Evolutionary conservation across 2,329 filamentous ascomycete genomes (phyloP), one percentile per base, ranked within the genome.

Genomic region (Colletotrichum gloeosporioides): DNA sequence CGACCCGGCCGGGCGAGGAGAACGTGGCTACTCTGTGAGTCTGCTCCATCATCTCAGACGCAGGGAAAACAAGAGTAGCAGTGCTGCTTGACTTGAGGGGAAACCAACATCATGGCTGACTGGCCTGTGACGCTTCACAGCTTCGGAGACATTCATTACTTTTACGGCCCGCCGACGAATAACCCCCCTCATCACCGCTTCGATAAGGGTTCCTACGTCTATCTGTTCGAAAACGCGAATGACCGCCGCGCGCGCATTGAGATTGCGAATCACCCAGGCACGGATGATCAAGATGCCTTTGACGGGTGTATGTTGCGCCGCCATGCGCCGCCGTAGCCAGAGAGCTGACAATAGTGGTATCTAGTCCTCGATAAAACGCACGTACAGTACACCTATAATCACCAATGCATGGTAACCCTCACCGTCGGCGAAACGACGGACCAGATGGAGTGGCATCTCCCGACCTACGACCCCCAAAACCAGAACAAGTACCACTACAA

Each of bases 401-500:
- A 96, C 78, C 91, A 93, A 71, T 94, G 91, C 80, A 87, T 95
- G 76, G 92, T 95, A 78, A 94, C 91, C 12, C 85, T 96, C 78
- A 90, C 88, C 4, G 90, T 95, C 57, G 91, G 93, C 78, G 87
- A 88, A 73, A 80, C 85, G 75, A 81, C 87, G 71, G 83, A 90
- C 78, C 86, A 87, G 63, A 90, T 90, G 77, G 88, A 95, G 83
- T 96, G 94, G 95, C 93, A 95, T 83, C 88, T 96, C 8, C 94
- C 94, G 3, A 92, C 92, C 1, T 94, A 90, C 82, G 94, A 96
- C 82, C 91, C 92, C 3, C 89, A 89, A 67, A 95, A 95, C 83
- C 92, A 96, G 83, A 92, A 91, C 82, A 95, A 94, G 83, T 96
- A 95, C 83, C 91, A 95, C 87, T 95, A 95, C 86, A 92, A 92